Base-by-base conservation (phyloP, 495 filamentous ascomycete species). In the Podospora appendiculata region DNA sequence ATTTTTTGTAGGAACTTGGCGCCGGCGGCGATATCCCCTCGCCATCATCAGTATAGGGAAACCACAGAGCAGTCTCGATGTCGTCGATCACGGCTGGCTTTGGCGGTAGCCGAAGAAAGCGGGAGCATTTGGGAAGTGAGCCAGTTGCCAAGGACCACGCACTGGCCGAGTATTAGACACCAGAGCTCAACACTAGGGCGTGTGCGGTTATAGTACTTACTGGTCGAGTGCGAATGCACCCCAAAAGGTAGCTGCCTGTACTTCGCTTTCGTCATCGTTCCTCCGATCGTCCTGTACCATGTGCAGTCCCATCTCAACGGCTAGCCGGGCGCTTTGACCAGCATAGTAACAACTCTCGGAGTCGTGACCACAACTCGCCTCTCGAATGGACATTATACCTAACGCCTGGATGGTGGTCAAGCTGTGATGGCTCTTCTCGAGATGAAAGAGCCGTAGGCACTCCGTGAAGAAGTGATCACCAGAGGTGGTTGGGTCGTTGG, bases 321-420 rank as follows among this genome's bases (percentile, higher is more conserved):
- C 82, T 48, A 87, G 73, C 6, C 81, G 74, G 53, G 87, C 75
- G 48, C 82, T 84, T 56, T 83, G 76, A 1, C 84, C 83, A 5
- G 80, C 80, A 44, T 84, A 84, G 57, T 77, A 83, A 69, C 81
- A 84, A 40, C 80, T 82, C 50, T 81, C 81, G n/a, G 79, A 82
- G 54, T 85, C 82, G 10, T 77, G 71, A 11, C 80, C 80, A 59
- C 78, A 81, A 62, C 79, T 81, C 4, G 80, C 79, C 66, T 84
- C 80, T 39, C 81, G 69, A 36, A 83, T 79, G 18, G 80, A 81
- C 85, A 94, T 87, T 52, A 94, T 76, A 5, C 83, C 81, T 19
- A 92, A 64, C 0, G 88, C 86, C 65, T 92, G 89, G 39, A 90
- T 83, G 3, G 85, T 89, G 7, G 88, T 92, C 17, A 92, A 66